These are phyloP conservation scores for Zygoascus hellenicus DNA, from an alignment of 1,139 yeast genomes.

Conservation along the genomic window DNA sequence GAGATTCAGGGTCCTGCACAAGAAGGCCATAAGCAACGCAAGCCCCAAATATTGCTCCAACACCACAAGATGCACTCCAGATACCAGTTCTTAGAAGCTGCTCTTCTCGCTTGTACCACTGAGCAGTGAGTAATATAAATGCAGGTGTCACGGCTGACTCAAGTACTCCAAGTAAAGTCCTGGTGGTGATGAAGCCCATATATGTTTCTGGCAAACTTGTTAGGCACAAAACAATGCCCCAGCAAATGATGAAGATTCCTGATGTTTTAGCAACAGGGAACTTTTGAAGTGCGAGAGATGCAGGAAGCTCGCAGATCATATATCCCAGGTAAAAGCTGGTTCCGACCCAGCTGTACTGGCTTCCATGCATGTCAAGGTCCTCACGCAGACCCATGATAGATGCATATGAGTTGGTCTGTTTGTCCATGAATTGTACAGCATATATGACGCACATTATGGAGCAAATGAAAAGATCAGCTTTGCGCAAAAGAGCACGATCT, in stretches of 20 bases:
- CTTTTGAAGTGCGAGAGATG: slow-evolving; percentile 44
- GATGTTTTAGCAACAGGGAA: slow-evolving; percentile 51
- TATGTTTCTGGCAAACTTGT: slow-evolving; percentile 46
- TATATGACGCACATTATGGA: slow-evolving; percentile 54
- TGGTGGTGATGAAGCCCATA: slow-evolving; percentile 45
- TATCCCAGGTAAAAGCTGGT: slow-evolving; percentile 54
- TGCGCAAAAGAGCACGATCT: slow-evolving; percentile 38
- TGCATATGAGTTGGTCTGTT: slow-evolving; percentile 52
- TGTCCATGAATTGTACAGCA: slow-evolving; percentile 64
- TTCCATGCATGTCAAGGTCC: slow-evolving; percentile 34
- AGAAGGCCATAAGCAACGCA: slow-evolving; percentile 49
- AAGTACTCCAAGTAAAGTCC: slow-evolving; percentile 50
- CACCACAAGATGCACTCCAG: slow-evolving; percentile 52
- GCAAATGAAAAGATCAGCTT: slow-evolving; percentile 48
- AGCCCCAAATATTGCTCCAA: slow-evolving; percentile 51
- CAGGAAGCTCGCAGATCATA: slow-evolving; percentile 48
- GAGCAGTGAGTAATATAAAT: slow-evolving; percentile 50
- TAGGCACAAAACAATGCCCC: slow-evolving; percentile 47
- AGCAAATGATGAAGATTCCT: slow-evolving; percentile 40
- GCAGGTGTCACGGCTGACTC: slow-evolving; percentile 58
- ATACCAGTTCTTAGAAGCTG: slow-evolving; percentile 46
- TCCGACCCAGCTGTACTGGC: slow-evolving; percentile 47
- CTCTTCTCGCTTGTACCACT: slow-evolving; percentile 50
- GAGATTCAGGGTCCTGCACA: slow-evolving; percentile 32
- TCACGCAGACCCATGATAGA: slow-evolving; percentile 51